Evolutionary conservation across 192 early-diverging fungal genomes (phyloP).

Genomic region (Coemansia interrupta): DNA sequence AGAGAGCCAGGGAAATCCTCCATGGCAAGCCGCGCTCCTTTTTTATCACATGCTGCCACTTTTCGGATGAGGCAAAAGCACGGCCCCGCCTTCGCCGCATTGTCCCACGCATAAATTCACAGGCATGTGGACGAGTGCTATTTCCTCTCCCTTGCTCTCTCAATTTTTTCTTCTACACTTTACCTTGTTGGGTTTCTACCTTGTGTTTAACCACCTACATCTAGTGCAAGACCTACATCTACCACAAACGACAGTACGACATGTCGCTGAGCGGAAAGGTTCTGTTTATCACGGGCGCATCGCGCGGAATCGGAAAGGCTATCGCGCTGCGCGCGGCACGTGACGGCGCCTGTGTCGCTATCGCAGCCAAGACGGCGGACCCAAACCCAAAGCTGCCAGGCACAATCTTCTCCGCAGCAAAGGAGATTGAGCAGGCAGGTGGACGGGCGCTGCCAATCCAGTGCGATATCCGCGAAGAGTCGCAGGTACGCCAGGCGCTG

Average conservation of each 20-base stretch:
- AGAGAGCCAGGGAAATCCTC: too few relatives aligned
- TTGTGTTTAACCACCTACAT: neutral
- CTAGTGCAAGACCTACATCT: neutral
- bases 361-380: constrained; percentile 73
- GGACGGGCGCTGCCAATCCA: constrained; percentile 72
- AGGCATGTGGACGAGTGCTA: too few relatives aligned
- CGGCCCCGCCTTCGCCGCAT: too few relatives aligned
- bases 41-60: too few relatives aligned
- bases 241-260: neutral
- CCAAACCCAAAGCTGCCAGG: constrained; percentile 74
- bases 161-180: too few relatives aligned
- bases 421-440: constrained; percentile 68
- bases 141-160: too few relatives aligned
- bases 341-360: constrained; percentile 66
- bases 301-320: constrained; percentile 76
- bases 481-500: constrained; percentile 66
- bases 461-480: constrained; percentile 82
- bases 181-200: too few relatives aligned
- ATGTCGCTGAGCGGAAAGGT: constrained; percentile 57
- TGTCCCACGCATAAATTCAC: too few relatives aligned
- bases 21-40: neutral
- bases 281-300: constrained; percentile 60
- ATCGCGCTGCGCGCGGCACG: constrained; percentile 65
- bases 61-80: too few relatives aligned
- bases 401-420: constrained; percentile 76